Percentiles rank a stretch among this genome's conserved stretches.
Evolutionary conservation across 2,329 filamentous ascomycete genomes (phyloP).

Genomic region (Cryphonectria naterciae): DNA sequence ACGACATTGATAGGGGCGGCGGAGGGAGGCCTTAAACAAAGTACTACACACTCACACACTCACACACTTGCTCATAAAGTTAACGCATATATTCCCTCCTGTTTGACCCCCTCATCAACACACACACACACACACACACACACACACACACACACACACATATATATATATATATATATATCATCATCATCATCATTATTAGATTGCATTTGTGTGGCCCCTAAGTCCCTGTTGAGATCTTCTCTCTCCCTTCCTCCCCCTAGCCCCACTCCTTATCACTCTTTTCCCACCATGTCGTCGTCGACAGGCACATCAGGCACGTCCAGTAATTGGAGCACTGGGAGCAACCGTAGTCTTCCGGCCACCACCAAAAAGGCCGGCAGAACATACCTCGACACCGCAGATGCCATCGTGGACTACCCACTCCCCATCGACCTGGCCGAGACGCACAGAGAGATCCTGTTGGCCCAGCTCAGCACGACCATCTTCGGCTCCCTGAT

Average conservation of each 20-base stretch:
- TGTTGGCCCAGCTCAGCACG: slow-evolving; percentile 61
- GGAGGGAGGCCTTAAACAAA: neutral
- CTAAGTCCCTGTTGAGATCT: neutral
- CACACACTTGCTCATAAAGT: too few species aligned
- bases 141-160: neutral
- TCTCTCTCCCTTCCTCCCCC: neutral
- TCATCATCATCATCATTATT: neutral
- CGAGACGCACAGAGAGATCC: slow-evolving; percentile 65
- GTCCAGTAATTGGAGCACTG: neutral
- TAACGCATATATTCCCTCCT: too few species aligned
- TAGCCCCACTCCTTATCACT: neutral
- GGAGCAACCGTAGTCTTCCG: neutral
- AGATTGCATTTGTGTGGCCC: neutral
- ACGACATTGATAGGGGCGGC: neutral
- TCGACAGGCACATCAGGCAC: neutral
- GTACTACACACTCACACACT: neutral
- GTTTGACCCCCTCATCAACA: neutral
- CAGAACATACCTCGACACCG: slow-evolving; percentile 6
- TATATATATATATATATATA: neutral
- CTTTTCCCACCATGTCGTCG: neutral
- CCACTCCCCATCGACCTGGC: slow-evolving; percentile 66
- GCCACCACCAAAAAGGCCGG: neutral
- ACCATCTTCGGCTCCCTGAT: slow-evolving; percentile 57
- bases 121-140: neutral
- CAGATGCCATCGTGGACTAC: slow-evolving; percentile 49